Conservation (phyloP, 768 basidiomycete species). For the Saitozyma sp. region DNA sequence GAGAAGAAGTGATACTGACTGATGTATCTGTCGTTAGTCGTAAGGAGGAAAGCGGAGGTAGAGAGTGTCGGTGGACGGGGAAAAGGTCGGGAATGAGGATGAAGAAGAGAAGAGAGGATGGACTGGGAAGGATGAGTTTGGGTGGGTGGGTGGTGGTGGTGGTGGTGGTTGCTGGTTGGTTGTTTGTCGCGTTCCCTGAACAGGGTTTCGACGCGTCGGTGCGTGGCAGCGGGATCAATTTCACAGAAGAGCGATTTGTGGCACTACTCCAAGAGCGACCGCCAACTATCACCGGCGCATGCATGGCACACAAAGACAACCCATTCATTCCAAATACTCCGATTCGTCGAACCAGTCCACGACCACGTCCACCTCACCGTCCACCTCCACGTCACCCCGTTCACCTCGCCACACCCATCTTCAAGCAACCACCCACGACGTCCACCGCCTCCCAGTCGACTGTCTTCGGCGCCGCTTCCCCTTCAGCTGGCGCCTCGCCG, state of each 20-base stretch:
- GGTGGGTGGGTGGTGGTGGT: neutral
- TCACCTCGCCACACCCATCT: slow-evolving; percentile 65
- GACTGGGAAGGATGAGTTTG: neutral
- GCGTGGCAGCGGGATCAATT: slow-evolving; percentile 1
- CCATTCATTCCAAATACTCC: neutral
- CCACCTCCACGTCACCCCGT: neutral
- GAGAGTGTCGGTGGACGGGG: neutral
- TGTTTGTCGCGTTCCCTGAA: neutral
- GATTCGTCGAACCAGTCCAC: too few species aligned
- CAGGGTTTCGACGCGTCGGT: neutral
- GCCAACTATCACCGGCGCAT: neutral
- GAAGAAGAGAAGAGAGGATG: neutral
- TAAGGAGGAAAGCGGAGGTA: neutral
- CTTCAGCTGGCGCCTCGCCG: slow-evolving; percentile 5
- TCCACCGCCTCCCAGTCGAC: slow-evolving; percentile 81
- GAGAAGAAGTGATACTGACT: too few species aligned
- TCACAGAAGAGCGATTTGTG: neutral
- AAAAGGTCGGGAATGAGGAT: neutral
- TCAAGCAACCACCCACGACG: slow-evolving; percentile 79
- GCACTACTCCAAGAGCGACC: too few species aligned
- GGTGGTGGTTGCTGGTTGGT: neutral
- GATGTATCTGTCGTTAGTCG: neutral
- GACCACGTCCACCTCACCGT: neutral
- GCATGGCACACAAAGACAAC: neutral
- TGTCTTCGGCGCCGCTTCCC: slow-evolving; percentile 19